Percentiles rank a stretch among this genome's conserved stretches.
phyloP scores from a whole-genome alignment of 108 stramenopile genomes.

The Aurantiochytrium sp. region DNA sequence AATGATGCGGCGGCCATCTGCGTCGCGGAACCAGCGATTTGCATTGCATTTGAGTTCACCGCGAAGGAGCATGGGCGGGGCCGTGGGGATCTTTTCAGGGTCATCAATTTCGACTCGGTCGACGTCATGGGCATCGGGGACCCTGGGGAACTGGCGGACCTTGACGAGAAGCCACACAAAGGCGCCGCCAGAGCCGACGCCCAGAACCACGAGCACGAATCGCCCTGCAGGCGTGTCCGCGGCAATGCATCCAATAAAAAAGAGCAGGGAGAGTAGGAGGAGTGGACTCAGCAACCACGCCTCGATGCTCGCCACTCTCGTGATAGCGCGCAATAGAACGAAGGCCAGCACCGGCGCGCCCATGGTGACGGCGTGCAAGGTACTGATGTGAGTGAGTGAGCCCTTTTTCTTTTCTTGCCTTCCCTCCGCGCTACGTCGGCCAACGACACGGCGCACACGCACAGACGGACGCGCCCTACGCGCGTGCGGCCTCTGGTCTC shows the following conservation, averaged over 20 bases:
- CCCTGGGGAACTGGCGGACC: background rate
- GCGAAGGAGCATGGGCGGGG: background rate
- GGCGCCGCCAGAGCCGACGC: background rate
- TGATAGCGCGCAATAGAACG: background rate
- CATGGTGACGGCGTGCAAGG: background rate
- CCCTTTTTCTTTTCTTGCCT: too few species aligned
- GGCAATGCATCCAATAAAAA: background rate
- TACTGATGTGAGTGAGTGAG: too few species aligned
- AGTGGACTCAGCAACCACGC: background rate
- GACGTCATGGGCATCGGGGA: background rate
- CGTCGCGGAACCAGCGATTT: slow-evolving; percentile 24
- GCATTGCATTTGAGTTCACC: background rate
- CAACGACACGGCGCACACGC: too few species aligned
- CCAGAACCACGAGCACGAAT: background rate
- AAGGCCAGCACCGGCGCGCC: slow-evolving; percentile 1
- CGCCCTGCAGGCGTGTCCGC: background rate
- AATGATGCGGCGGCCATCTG: slow-evolving; percentile 21
- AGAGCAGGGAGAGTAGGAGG: background rate
- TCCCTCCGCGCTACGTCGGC: too few species aligned
- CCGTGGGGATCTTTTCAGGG: background rate
- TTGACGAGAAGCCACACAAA: background rate
- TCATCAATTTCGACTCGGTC: background rate
- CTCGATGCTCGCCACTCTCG: background rate
- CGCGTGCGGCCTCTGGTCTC: too few species aligned
- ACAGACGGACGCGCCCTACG: too few species aligned